Conservation (phyloP, 352 stramenopile genomes). For the Pythium periplocum region DNA sequence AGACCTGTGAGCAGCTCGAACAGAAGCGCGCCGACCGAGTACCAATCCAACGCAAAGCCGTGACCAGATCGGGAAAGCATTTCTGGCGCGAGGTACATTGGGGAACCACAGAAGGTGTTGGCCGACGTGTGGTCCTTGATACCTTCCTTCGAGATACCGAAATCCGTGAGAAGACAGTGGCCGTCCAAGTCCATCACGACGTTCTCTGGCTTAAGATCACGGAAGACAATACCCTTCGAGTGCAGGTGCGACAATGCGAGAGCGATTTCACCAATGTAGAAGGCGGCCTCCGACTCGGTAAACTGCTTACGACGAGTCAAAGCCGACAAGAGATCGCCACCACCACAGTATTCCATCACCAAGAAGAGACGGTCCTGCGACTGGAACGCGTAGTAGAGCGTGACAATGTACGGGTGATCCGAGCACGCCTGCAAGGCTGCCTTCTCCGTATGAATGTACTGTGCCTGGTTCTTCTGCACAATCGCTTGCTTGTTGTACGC, state of each 20-base stretch:
- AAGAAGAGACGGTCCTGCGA: constrained; percentile 78
- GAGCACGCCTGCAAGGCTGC: constrained; percentile 74
- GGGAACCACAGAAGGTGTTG: constrained; percentile 84
- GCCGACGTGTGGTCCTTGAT: constrained; percentile 83
- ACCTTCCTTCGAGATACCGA: constrained; percentile 84
- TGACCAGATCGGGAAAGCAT: constrained; percentile 80
- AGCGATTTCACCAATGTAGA: constrained; percentile 85
- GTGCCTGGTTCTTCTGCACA: constrained; percentile 84
- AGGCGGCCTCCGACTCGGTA: constrained; percentile 67
- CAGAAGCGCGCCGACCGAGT: constrained; percentile 70
- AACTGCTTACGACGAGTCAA: constrained; percentile 78
- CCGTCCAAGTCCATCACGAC: constrained; percentile 84
- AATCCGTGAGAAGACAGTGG: constrained; percentile 78
- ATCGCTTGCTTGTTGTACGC: constrained; percentile 88
- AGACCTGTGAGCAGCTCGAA: constrained; percentile 82
- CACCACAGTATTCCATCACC: constrained; percentile 85
- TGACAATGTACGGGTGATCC: constrained; percentile 86
- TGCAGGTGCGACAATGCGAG: constrained; percentile 78
- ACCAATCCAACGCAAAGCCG: constrained; percentile 83
- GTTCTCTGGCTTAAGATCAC: constrained; percentile 84
- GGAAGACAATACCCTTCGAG: constrained; percentile 86
- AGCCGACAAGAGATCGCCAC: constrained; percentile 70
- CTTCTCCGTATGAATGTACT: constrained; percentile 87
- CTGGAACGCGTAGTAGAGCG: constrained; percentile 82
- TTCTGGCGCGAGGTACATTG: constrained; percentile 81